phyloP scores from a whole-genome alignment of 1,284 basidiomycete genomes.

The Sporisorium exsertum region DNA sequence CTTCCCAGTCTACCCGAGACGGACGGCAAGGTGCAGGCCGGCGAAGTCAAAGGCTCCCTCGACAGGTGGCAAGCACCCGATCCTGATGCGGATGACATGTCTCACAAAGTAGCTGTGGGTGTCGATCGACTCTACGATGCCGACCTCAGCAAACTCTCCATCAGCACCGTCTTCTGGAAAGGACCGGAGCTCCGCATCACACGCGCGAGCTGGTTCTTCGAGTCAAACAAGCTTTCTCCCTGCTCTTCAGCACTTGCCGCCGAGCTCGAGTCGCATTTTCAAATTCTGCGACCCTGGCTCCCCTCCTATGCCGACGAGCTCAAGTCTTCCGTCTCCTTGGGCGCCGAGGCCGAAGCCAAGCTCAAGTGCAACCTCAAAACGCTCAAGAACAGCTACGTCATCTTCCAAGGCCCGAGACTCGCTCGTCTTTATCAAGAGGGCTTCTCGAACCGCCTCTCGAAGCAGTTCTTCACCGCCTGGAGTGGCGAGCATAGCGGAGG shows the following conservation, averaged over 20 bases:
- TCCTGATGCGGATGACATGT: conserved; percentile 31
- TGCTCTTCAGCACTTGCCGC: conserved; percentile 72
- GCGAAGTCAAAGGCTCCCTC: conserved; percentile 29
- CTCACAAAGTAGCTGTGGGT: conserved; percentile 52
- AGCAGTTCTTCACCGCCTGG: conserved; percentile 61
- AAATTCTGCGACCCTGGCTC: conserved; percentile 65
- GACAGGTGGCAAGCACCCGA: conserved; percentile 35
- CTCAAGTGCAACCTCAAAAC: conserved; percentile 71
- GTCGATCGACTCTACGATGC: conserved; percentile 58
- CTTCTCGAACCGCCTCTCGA: conserved; percentile 52
- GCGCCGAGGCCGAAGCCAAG: conserved; percentile 73
- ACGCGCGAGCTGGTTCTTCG: conserved; percentile 73
- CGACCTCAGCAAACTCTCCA: conserved; percentile 44
- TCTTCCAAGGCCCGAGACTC: conserved; percentile 72
- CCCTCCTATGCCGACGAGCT: conserved; percentile 73
- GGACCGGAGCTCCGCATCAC: conserved; percentile 72
- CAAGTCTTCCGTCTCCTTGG: conserved; percentile 71
- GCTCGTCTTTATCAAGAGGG: conserved; percentile 70
- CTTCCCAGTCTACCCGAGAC: conserved; percentile 28
- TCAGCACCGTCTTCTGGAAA: conserved; percentile 73
- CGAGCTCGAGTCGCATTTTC: conserved; percentile 71
- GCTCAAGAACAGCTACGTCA: conserved; percentile 70
- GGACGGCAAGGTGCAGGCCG: conserved; percentile 43
- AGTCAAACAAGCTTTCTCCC: conserved; percentile 70
- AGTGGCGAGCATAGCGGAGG: conserved; percentile 57